Conservation (phyloP, 2,329 filamentous ascomycete species). For the Raffaelea albimanens region DNA sequence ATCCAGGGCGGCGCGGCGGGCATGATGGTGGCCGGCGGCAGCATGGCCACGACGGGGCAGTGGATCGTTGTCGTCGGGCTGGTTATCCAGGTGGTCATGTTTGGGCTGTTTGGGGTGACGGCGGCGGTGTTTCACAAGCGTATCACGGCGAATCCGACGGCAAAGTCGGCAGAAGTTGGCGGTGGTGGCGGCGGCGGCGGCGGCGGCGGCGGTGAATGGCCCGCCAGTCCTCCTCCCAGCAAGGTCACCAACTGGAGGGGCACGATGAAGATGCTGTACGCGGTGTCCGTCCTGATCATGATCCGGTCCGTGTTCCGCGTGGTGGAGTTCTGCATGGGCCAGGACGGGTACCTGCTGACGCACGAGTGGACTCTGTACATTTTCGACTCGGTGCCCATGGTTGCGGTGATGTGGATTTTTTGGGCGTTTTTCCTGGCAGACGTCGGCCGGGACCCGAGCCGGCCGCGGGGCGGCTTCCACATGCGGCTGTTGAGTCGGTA, state of each 20-base stretch:
- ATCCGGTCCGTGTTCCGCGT: constrained; percentile 26
- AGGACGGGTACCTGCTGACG: constrained; percentile 17
- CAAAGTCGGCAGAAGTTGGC: too few species aligned
- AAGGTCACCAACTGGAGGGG: too few species aligned
- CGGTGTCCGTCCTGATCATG: constrained; percentile 21
- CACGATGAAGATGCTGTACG: constrained; percentile 14
- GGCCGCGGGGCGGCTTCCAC: too few species aligned
- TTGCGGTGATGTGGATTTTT: constrained; percentile 10
- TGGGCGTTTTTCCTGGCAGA: constrained; percentile 6
- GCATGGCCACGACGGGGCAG: constrained; percentile 31
- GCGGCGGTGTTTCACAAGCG: constrained; percentile 38
- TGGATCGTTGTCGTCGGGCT: constrained; percentile 48
- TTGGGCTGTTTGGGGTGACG: constrained; percentile 43
- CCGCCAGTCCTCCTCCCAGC: too few species aligned
- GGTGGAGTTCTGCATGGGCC: constrained; percentile 26
- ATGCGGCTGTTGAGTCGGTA: too few species aligned
- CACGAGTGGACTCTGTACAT: constrained; percentile 22
- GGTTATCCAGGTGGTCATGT: constrained; percentile 46
- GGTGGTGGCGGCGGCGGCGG: too few species aligned
- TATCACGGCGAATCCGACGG: constrained; percentile 10
- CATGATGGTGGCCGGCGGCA: background rate
- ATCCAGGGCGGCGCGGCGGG: constrained; percentile 35
- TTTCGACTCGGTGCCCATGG: constrained; percentile 22
- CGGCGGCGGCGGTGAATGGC: too few species aligned
- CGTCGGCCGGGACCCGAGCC: too few species aligned